Evolutionary conservation across 1,284 basidiomycete genomes (phyloP).

Genomic region (Ustilago tritici): DNA sequence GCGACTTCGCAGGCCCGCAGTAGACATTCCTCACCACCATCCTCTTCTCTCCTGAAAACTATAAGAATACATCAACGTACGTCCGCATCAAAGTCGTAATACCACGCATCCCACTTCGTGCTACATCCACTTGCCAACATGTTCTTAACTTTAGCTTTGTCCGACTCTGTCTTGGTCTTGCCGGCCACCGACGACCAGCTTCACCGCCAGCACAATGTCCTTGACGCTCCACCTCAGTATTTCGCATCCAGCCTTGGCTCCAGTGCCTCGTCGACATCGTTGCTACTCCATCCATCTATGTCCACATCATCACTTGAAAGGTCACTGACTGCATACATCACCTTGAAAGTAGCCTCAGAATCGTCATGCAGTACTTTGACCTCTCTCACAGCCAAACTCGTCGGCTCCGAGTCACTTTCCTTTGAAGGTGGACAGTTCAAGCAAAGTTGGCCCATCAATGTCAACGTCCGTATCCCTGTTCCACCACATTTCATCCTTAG

Average conservation of each 20-base stretch:
- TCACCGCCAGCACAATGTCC: background rate
- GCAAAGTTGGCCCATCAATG: slow-evolving; percentile 19
- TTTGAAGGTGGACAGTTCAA: slow-evolving; percentile 20
- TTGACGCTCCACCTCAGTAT: background rate
- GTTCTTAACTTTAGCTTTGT: background rate
- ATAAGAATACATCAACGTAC: background rate
- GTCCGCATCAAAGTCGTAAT: background rate
- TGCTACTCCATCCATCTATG: background rate
- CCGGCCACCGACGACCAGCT: background rate
- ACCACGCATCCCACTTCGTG: background rate
- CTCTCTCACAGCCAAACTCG: slow-evolving; percentile 9
- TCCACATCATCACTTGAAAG: background rate
- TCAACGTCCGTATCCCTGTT: slow-evolving; percentile 2
- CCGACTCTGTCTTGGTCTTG: background rate
- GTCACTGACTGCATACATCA: slow-evolving; percentile 10
- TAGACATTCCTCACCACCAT: background rate
- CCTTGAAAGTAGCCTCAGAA: background rate
- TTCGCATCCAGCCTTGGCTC: background rate
- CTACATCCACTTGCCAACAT: background rate
- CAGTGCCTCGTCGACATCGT: background rate
- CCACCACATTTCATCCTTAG: background rate
- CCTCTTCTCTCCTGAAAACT: background rate
- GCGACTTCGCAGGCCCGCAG: background rate
- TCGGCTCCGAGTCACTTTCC: slow-evolving; percentile 18
- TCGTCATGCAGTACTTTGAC: background rate